Evolutionary conservation across 2,329 filamentous ascomycete genomes (phyloP).

Genomic region (Zymoseptoria crescenta): DNA sequence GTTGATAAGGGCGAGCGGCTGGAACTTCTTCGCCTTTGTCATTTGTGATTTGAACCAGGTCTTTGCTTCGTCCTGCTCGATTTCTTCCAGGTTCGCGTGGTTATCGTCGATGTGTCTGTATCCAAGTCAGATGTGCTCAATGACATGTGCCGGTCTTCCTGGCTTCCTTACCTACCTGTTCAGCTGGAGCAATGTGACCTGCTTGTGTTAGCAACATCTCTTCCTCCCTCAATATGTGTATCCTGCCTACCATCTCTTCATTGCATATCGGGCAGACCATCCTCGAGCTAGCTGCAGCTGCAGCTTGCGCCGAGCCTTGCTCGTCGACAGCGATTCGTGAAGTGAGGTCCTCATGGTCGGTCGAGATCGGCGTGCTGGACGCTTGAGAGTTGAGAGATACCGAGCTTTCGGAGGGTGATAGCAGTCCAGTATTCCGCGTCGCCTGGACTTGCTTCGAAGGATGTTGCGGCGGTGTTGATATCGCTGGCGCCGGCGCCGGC

Average conservation of each 20-base stretch:
- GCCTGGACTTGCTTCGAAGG: conserved; percentile 29
- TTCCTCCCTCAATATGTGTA: not conserved
- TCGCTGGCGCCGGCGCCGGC: conserved; percentile 43
- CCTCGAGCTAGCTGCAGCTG: conserved; percentile 53
- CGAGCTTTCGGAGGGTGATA: conserved; percentile 63
- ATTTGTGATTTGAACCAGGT: conserved; percentile 96
- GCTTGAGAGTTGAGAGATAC: conserved; percentile 68
- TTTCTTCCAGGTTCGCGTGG: conserved; percentile 80
- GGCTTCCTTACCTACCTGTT: conserved; percentile 53
- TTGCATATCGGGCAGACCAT: conserved; percentile 96
- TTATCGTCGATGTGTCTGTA: conserved; percentile 72
- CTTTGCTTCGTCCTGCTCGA: conserved; percentile 88
- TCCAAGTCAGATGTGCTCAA: conserved; percentile 10
- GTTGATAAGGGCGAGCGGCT: conserved; percentile 82
- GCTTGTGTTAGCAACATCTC: conserved; percentile 21
- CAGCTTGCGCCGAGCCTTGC: conserved; percentile 47
- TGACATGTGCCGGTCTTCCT: not conserved
- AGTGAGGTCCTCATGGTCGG: conserved; percentile 67
- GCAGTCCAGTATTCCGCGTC: conserved; percentile 32
- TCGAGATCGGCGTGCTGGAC: conserved; percentile 63
- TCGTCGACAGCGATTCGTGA: conserved; percentile 69
- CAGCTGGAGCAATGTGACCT: conserved; percentile 87
- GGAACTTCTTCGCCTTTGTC: conserved; percentile 84
- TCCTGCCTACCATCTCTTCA: conserved; percentile 75
- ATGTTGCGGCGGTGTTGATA: conserved; percentile 48